phyloP scores from a whole-genome alignment of 768 basidiomycete genomes.

The Lactarius trivialis region DNA sequence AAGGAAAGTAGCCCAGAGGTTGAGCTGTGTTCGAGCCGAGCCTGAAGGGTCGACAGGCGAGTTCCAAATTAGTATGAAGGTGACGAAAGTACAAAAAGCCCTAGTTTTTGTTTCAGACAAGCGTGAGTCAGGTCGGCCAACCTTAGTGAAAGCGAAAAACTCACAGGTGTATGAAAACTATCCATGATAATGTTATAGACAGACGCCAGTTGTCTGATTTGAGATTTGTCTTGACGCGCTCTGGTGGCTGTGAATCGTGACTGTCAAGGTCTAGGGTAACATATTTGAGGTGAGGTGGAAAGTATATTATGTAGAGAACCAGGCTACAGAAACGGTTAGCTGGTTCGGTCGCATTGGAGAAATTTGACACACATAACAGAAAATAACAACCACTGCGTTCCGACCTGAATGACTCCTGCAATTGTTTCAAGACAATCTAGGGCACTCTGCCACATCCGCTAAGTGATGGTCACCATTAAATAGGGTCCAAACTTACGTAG shows the following conservation, averaged over 20 bases:
- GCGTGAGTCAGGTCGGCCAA: constrained; percentile 8
- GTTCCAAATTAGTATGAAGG: constrained; percentile 53
- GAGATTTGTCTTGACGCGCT: constrained; percentile 41
- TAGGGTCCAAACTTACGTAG: constrained; percentile 45
- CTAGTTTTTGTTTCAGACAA: constrained; percentile 31
- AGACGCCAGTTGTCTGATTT: constrained; percentile 68
- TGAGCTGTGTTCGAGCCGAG: constrained; percentile 34
- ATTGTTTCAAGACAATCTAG: constrained; percentile 73
- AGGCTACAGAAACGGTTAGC: constrained; percentile 43
- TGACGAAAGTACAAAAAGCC: constrained; percentile 49
- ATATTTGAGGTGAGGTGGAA: constrained; percentile 79
- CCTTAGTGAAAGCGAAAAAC: constrained; percentile 27
- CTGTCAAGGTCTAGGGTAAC: constrained; percentile 37
- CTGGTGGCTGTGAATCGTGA: constrained; percentile 37
- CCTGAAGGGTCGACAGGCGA: constrained; percentile 34
- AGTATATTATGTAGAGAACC: constrained; percentile 88
- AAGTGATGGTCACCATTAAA: neutral
- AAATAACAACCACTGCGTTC: constrained; percentile 80
- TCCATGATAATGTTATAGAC: constrained; percentile 70
- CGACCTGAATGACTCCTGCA: constrained; percentile 78
- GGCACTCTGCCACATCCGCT: constrained; percentile 39
- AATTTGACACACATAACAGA: constrained; percentile 63
- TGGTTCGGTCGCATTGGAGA: neutral
- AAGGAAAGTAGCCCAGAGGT: constrained; percentile 77
- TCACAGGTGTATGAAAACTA: constrained; percentile 68